These are phyloP conservation scores for Rubus parviflorus DNA, from an alignment of 306 rosid genomes.

Conservation along the genomic window DNA sequence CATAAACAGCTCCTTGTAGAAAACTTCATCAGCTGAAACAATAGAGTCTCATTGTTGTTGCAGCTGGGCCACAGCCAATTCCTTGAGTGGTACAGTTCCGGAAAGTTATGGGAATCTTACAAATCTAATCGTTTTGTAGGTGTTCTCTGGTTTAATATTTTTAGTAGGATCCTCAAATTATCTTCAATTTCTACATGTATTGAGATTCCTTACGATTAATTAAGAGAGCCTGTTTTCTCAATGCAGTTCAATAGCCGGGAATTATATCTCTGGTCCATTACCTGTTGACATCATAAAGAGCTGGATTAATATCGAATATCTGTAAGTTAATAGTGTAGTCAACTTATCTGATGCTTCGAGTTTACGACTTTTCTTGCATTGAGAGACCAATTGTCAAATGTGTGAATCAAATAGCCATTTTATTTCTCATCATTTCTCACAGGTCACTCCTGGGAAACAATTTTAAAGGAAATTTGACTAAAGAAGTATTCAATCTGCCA, in stretches of 20 bases:
- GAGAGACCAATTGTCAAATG: too few relatives aligned
- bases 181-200: not conserved
- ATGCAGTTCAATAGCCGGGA: slow-evolving; percentile 24
- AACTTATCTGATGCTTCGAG: not conserved
- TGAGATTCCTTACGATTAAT: not conserved
- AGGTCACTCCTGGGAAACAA: too few relatives aligned
- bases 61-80: slow-evolving; percentile 14
- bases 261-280: slow-evolving; percentile 16
- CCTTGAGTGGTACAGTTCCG: slow-evolving; percentile 4
- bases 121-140: not conserved
- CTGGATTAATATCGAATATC: not conserved
- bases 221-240: too few relatives aligned
- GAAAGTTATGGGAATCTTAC: not conserved
- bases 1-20: too few relatives aligned
- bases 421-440: too few relatives aligned
- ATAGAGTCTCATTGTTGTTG: not conserved
- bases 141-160: not conserved
- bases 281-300: not conserved
- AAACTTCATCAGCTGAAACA: too few relatives aligned
- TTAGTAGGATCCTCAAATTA: too few relatives aligned
- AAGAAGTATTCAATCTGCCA: not conserved
- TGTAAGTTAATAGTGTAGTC: slow-evolving; percentile 7
- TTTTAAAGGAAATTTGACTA: not conserved
- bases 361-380: not conserved
- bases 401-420: too few relatives aligned